A percentile compares a stretch with the other conserved stretches of the same genome.
Evolutionary conservation across 2,329 filamentous ascomycete genomes (phyloP).

Genomic region (Penicillium oxalicum): DNA sequence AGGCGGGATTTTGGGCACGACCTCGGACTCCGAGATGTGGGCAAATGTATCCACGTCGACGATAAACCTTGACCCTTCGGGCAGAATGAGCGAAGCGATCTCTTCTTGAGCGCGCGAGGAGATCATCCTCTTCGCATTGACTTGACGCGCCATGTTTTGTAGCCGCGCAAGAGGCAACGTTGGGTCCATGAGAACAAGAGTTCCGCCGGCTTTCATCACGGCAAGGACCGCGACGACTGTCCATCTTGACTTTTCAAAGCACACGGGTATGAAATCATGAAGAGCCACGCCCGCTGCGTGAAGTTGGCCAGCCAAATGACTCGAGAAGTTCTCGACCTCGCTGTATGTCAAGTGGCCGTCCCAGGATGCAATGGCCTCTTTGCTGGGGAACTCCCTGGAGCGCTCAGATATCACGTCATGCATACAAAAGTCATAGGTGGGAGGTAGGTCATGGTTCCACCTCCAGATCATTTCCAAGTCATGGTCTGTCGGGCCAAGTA

Average conservation of each 20-base stretch:
- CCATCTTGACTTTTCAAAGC: conserved; percentile 33
- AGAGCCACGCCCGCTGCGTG: conserved; percentile 24
- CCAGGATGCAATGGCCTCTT: conserved; percentile 28
- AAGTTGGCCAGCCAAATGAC: conserved; percentile 21
- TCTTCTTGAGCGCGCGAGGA: conserved; percentile 26
- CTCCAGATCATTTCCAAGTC: conserved; percentile 45
- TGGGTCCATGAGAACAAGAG: conserved; percentile 30
- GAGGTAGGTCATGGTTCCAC: conserved; percentile 44
- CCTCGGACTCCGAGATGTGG: conserved; percentile 1
- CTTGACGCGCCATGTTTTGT: conserved; percentile 29
- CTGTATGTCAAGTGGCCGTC: conserved; percentile 28
- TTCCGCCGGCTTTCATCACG: conserved; percentile 30
- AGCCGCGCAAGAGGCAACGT: conserved; percentile 29
- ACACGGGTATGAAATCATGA: conserved; percentile 27
- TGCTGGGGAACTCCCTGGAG: conserved; percentile 19
- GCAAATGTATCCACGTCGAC: conserved; percentile 24
- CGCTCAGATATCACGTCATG: conserved; percentile 41
- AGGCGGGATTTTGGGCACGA: conserved; percentile 1
- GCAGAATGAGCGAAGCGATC: conserved; percentile 28
- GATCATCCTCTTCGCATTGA: conserved; percentile 25
- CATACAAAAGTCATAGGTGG: conserved; percentile 42
- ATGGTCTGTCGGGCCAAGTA: conserved; percentile 26
- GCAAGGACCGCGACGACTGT: conserved; percentile 29
- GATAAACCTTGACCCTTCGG: conserved; percentile 21
- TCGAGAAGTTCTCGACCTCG: conserved; percentile 33